Conservation (phyloP, 2,329 filamentous ascomycete species). For the Aspergillus pseudoviridinutans region DNA sequence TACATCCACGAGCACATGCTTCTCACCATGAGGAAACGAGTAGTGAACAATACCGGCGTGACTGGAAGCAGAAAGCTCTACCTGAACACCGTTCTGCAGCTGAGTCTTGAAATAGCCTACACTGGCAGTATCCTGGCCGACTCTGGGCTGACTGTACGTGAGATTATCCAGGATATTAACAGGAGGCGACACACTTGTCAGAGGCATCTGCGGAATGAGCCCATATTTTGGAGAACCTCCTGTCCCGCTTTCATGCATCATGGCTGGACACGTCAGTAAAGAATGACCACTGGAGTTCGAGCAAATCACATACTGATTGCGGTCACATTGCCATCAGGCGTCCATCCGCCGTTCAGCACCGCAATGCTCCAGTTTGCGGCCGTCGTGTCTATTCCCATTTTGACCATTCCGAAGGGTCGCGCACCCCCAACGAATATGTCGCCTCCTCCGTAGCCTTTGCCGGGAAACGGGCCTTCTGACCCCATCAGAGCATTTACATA, state of each 20-base stretch:
- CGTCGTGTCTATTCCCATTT: constrained; percentile 40
- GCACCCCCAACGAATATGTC: constrained; percentile 45
- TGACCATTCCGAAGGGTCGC: constrained; percentile 42
- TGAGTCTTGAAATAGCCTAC: constrained; percentile 63
- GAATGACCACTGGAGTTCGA: neutral
- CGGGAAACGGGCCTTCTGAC: constrained; percentile 43
- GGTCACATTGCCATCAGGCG: constrained; percentile 48
- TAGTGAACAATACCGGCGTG: constrained; percentile 62
- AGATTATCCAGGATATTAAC: constrained; percentile 42
- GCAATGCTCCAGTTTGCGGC: constrained; percentile 34
- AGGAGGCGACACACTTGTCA: constrained; percentile 33
- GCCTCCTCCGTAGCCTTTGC: constrained; percentile 38
- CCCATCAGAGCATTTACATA: constrained; percentile 48
- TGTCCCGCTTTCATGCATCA: constrained; percentile 50
- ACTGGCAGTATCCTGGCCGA: constrained; percentile 50
- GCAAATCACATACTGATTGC: constrained; percentile 37
- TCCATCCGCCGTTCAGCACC: constrained; percentile 42
- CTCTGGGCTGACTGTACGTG: constrained; percentile 55
- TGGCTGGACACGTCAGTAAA: constrained; percentile 9
- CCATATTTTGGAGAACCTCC: constrained; percentile 43
- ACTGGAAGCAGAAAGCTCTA: constrained; percentile 63
- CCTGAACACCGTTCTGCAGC: constrained; percentile 54
- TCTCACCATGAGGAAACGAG: constrained; percentile 51
- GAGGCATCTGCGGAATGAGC: constrained; percentile 30
- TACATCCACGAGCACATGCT: constrained; percentile 63